phyloP scores from a whole-genome alignment of 177 flowering plant species.

The Vitis hybrid region DNA sequence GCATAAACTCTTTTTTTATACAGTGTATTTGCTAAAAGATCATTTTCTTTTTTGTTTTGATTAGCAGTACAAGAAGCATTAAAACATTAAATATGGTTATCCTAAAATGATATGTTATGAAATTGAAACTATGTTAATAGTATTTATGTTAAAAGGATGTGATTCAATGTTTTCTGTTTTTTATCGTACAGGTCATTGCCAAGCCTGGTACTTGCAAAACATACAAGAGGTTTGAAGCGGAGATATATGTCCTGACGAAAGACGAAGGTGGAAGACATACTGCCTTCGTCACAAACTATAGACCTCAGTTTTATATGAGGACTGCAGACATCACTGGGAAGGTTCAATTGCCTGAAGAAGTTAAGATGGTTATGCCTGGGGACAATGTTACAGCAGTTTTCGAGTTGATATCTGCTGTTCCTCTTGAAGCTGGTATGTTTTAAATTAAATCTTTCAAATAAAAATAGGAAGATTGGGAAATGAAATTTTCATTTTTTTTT shows the following conservation, averaged over 20 bases:
- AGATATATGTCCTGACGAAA: slow-evolving; percentile 91
- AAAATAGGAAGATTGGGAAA: too few species aligned
- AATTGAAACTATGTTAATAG: not conserved
- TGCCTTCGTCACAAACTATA: slow-evolving; percentile 88
- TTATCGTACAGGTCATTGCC: slow-evolving; percentile 64
- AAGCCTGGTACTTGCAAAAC: slow-evolving; percentile 81
- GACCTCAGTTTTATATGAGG: slow-evolving; percentile 93
- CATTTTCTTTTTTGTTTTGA: not conserved
- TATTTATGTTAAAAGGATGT: not conserved
- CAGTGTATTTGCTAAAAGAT: not conserved
- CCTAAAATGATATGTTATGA: not conserved
- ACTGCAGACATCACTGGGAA: slow-evolving; percentile 95
- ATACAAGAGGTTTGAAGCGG: slow-evolving; percentile 87
- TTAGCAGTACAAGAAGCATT: not conserved
- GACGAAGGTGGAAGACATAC: slow-evolving; percentile 99
- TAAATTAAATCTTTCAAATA: slow-evolving; percentile 4
- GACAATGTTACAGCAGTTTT: slow-evolving; percentile 93
- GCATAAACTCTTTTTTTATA: too few species aligned
- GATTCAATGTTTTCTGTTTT: not conserved
- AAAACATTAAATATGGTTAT: too few species aligned
- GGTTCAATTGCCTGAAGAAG: slow-evolving; percentile 85
- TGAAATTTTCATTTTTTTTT: too few species aligned
- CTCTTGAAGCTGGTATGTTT: slow-evolving; percentile 78
- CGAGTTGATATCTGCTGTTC: slow-evolving; percentile 81
- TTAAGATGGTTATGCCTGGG: slow-evolving; percentile 99